A percentile compares a stretch with the other conserved stretches of the same genome.
phyloP scores from a whole-genome alignment of 75 land plant genomes.

The Selaginella tamariscina region DNA sequence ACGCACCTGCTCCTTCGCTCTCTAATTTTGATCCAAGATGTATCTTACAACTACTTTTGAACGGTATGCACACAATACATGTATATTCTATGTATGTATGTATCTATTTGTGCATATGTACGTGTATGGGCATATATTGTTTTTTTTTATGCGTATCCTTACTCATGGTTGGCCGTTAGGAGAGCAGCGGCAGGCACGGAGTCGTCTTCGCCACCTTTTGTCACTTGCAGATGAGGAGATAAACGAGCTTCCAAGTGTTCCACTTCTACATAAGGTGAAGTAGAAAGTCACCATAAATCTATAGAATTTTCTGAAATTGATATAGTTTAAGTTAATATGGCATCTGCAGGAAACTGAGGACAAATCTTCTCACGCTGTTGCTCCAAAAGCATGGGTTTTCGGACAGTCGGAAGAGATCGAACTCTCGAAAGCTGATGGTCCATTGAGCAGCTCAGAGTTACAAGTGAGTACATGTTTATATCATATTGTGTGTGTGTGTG shows the following conservation, averaged over 20 bases:
- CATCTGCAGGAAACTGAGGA: too few species aligned
- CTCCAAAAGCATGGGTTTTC: background rate
- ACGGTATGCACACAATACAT: constrained; percentile 36
- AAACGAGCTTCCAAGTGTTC: background rate
- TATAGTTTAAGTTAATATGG: too few species aligned
- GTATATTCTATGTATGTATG: background rate
- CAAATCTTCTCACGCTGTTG: too few species aligned
- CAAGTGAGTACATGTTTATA: too few species aligned
- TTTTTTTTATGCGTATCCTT: background rate
- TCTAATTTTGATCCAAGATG: constrained; percentile 62
- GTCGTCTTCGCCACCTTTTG: constrained; percentile 44
- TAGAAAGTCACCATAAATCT: background rate
- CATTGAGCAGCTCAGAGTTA: background rate
- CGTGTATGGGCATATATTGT: background rate
- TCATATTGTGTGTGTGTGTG: too few species aligned
- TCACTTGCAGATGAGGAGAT: constrained; percentile 9
- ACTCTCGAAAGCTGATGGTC: background rate
- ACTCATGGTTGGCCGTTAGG: constrained; percentile 30
- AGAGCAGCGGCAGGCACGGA: constrained; percentile 53
- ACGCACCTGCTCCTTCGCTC: constrained; percentile 31
- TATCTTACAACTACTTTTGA: constrained; percentile 39
- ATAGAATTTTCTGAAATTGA: too few species aligned
- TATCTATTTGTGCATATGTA: too few species aligned
- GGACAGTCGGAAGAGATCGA: background rate
- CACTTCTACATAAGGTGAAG: background rate